A percentile compares a stretch with the other conserved stretches of the same genome.
phyloP scores from a whole-genome alignment of 768 basidiomycete genomes.

The Strobilomyces dryophilus region DNA sequence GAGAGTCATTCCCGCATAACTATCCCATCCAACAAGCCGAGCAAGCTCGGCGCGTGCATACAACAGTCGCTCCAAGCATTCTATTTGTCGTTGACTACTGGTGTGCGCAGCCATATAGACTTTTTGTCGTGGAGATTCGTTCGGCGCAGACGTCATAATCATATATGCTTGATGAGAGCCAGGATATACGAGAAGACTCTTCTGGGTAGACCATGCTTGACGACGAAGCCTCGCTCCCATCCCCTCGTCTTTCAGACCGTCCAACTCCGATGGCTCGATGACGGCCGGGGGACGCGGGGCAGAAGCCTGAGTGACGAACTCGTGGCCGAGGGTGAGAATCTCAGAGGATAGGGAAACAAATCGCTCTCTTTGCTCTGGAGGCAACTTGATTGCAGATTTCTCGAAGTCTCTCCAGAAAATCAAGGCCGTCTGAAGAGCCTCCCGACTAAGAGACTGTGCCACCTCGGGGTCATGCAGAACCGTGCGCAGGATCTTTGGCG shows the following conservation, averaged over 20 bases:
- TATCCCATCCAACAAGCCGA: slow-evolving; percentile 75
- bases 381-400: slow-evolving; percentile 91
- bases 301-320: slow-evolving; percentile 71
- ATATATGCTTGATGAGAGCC: slow-evolving; percentile 88
- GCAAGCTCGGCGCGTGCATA: slow-evolving; percentile 79
- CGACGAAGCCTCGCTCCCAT: slow-evolving; percentile 71
- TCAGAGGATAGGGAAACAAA: slow-evolving; percentile 91
- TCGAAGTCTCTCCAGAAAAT: slow-evolving; percentile 98
- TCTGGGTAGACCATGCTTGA: slow-evolving; percentile 73
- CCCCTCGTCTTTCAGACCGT: slow-evolving; percentile 71
- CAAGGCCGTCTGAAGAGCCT: slow-evolving; percentile 81
- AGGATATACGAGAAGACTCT: slow-evolving; percentile 76
- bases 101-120: slow-evolving; percentile 81
- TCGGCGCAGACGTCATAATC: slow-evolving; percentile 86
- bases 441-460: slow-evolving; percentile 60
- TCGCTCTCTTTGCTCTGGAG: slow-evolving; percentile 66
- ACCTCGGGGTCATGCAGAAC: slow-evolving; percentile 68
- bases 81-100: slow-evolving; percentile 70
- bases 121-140: slow-evolving; percentile 75
- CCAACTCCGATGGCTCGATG: slow-evolving; percentile 65
- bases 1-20: slow-evolving; percentile 83
- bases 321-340: slow-evolving; percentile 81
- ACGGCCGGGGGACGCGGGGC: slow-evolving; percentile 60
- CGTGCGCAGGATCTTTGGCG: slow-evolving; percentile 57
- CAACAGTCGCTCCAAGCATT: slow-evolving; percentile 72